These are phyloP conservation scores for Xylariaceae sp. DNA, from an alignment of 2,329 filamentous ascomycete species.

Conservation along the genomic window DNA sequence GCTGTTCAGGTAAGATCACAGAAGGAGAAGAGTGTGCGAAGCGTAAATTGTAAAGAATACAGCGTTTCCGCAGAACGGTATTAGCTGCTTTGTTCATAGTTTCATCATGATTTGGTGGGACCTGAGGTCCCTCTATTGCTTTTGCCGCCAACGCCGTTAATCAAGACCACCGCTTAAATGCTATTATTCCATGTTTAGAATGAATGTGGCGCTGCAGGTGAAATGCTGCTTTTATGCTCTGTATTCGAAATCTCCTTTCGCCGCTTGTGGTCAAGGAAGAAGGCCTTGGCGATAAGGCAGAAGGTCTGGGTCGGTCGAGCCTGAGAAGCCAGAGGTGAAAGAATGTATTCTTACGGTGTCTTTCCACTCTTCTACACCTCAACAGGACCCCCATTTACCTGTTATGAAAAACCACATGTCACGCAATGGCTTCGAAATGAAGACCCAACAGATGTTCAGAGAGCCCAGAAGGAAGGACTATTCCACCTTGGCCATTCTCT, in stretches of 20 bases:
- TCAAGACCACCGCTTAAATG: slow-evolving; percentile 3
- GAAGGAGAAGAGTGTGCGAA: background rate
- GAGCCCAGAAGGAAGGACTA: slow-evolving; percentile 15
- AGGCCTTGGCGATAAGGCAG: no score
- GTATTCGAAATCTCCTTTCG: slow-evolving; percentile 22
- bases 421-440: no score
- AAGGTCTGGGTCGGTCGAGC: no score
- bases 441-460: no score
- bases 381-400: no score
- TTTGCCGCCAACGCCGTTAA: slow-evolving; percentile 16
- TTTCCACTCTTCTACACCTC: no score
- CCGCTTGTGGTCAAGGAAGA: no score
- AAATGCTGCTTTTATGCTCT: slow-evolving; percentile 1
- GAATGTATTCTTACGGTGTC: no score
- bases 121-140: slow-evolving; percentile 8
- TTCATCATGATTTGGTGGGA: slow-evolving; percentile 8
- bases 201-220: background rate
- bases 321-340: no score
- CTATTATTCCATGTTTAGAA: background rate
- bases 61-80: background rate
- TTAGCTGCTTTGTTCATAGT: slow-evolving; percentile 11
- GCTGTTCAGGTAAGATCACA: background rate
- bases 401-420: no score
- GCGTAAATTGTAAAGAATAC: background rate
- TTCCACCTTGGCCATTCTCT: slow-evolving; percentile 61